Evolutionary conservation across 2,329 filamentous ascomycete species (phyloP).

Genomic region (Cladosporium sp.): DNA sequence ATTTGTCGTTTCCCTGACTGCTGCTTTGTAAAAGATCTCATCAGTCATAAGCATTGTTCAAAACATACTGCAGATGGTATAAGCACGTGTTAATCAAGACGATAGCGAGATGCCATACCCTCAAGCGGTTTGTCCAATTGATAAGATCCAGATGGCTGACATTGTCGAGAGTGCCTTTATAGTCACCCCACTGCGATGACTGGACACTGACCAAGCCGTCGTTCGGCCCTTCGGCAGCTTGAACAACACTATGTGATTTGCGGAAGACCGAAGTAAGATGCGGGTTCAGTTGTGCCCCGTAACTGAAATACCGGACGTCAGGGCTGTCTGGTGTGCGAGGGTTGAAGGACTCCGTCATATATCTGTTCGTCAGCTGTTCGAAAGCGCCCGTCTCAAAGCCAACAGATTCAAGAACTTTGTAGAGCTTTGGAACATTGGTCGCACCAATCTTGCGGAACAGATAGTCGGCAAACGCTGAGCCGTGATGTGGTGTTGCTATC

Average conservation of each 20-base stretch:
- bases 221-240: slow-evolving; percentile 54
- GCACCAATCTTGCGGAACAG: slow-evolving; percentile 54
- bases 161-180: slow-evolving; percentile 60
- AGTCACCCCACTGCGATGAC: slow-evolving; percentile 58
- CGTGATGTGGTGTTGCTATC: slow-evolving; percentile 58
- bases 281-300: slow-evolving; percentile 56
- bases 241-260: slow-evolving; percentile 52
- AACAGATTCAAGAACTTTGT: slow-evolving; percentile 52
- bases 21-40: background rate
- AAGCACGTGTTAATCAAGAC: background rate
- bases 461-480: slow-evolving; percentile 60
- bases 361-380: slow-evolving; percentile 55
- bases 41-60: too few species aligned
- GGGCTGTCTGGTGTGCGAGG: slow-evolving; percentile 53
- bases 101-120: background rate
- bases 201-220: slow-evolving; percentile 62
- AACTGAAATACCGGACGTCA: slow-evolving; percentile 58
- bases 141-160: slow-evolving; percentile 63
- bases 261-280: slow-evolving; percentile 55
- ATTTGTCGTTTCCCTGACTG: background rate
- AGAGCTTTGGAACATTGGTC: slow-evolving; percentile 51
- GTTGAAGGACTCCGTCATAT: slow-evolving; percentile 57
- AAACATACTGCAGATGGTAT: background rate
- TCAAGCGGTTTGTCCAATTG: slow-evolving; percentile 61
- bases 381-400: slow-evolving; percentile 58